phyloP scores from a whole-genome alignment of 1,139 yeast species.

The Lodderomyces parapsilosis region DNA sequence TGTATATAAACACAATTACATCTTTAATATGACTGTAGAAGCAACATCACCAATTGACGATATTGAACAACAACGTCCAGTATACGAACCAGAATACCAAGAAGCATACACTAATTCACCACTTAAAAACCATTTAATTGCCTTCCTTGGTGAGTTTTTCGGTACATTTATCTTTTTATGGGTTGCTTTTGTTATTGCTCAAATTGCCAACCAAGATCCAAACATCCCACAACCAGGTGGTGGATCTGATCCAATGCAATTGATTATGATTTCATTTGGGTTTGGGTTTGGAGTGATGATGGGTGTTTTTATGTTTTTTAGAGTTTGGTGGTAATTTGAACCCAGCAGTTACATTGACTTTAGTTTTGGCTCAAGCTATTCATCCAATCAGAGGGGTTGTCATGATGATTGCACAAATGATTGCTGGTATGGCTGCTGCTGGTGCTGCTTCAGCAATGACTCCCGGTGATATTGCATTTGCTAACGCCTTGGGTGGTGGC shows the following conservation, averaged over 20 bases:
- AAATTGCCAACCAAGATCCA: slow-evolving; percentile 73
- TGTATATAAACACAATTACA: background rate
- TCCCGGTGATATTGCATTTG: slow-evolving; percentile 74
- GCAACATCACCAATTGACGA: slow-evolving; percentile 17
- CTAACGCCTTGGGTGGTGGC: slow-evolving; percentile 73
- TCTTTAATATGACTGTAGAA: slow-evolving; percentile 16
- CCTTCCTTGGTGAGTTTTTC: slow-evolving; percentile 59
- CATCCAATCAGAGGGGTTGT: slow-evolving; percentile 70
- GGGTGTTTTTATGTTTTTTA: slow-evolving; percentile 69
- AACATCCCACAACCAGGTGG: slow-evolving; percentile 29
- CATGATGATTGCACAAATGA: slow-evolving; percentile 65
- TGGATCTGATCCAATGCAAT: slow-evolving; percentile 62
- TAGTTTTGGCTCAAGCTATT: slow-evolving; percentile 69
- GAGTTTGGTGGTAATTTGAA: slow-evolving; percentile 90
- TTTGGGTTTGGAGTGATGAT: slow-evolving; percentile 86
- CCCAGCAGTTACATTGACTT: slow-evolving; percentile 81
- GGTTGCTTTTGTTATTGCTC: slow-evolving; percentile 82
- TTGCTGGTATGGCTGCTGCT: slow-evolving; percentile 92
- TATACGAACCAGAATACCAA: slow-evolving; percentile 29
- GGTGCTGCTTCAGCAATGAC: slow-evolving; percentile 88
- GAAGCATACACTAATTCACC: slow-evolving; percentile 20
- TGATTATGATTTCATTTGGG: slow-evolving; percentile 81
- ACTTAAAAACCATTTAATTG: slow-evolving; percentile 34
- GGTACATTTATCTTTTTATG: slow-evolving; percentile 86
- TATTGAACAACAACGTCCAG: slow-evolving; percentile 28